Evolutionary conservation across 2,329 filamentous ascomycete genomes (phyloP), one percentile per base, ranked within the genome.

Genomic region (Neopestalotiopsis clavispora): DNA sequence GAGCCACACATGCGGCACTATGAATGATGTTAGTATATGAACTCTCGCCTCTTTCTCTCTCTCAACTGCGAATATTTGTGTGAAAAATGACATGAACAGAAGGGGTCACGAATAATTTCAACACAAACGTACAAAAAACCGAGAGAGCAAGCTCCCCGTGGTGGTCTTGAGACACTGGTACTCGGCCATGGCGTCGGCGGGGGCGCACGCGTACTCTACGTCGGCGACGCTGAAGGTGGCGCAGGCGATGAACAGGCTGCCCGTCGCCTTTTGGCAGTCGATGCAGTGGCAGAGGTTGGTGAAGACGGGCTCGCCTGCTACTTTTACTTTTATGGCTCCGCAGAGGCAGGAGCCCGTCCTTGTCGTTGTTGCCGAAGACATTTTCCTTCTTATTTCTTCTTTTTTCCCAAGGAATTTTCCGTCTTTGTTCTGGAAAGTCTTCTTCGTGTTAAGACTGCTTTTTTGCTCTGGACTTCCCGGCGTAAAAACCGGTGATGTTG

Each of bases 341-440:
- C 76, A 78, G 52, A 74, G 69, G 69, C 76, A 77, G 20, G 74
- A 75, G n/a, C 68, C 74, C 28, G 70, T 76, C 58, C 67, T 61
- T 12, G 58, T 20, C 20, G 6, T 67, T 6, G 30, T 10, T 32
- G 28, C 1, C 12, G 13, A 4, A 17, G 23, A 20, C 28, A 59
- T 59, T 23, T 34, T 30, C 14, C 20, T 23, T 58, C 20, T 23
- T 58, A 2, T 32, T 58, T 28, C 28, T 38, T 7, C 10, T 38
- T 38, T 38, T 38, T 38, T 38, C 10, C 34, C 23, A 28, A 28
- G 23, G 23, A 28, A 28, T 28, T 28, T 28, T 28, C 23, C 4
- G 23, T 28, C 23, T 28, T 28, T 28, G 23, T 28, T 28, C 23
- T 28, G 23, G 23, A 28, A 28, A 28, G 23, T 28, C 23, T 28